Evolutionary conservation across 148 eudicot genomes (phyloP).

Genomic region (Diospyros kaki): DNA sequence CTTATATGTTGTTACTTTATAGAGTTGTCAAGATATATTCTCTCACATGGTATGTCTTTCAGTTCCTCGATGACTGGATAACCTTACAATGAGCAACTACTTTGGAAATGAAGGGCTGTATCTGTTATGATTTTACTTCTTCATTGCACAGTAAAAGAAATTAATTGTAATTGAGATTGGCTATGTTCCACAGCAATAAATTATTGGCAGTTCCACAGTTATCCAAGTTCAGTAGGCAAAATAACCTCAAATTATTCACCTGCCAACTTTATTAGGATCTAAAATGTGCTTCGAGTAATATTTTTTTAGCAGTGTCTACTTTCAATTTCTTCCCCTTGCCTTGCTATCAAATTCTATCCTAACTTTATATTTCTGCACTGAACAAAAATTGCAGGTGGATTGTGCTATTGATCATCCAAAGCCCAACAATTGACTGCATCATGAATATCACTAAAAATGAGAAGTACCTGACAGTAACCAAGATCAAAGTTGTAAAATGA

Average conservation of each 20-base stretch:
- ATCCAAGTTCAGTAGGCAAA: too few species aligned
- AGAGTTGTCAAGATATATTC: neutral
- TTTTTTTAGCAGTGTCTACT: neutral
- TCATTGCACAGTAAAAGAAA: neutral
- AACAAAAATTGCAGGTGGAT: constrained; percentile 4
- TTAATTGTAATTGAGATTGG: neutral
- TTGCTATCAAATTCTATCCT: neutral
- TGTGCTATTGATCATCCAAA: neutral
- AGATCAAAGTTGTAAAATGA: constrained; percentile 99
- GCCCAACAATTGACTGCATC: neutral
- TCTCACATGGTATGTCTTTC: neutral
- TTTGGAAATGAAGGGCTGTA: neutral
- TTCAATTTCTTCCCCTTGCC: neutral
- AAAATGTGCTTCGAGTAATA: neutral
- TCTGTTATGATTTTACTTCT: neutral
- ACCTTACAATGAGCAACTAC: neutral
- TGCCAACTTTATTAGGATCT: constrained; percentile 3
- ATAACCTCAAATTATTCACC: neutral
- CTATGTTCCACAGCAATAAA: neutral
- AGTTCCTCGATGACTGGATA: neutral
- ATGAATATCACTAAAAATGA: neutral
- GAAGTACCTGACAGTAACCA: constrained; percentile 95
- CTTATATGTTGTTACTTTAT: neutral
- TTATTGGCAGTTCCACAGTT: too few species aligned
- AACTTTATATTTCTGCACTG: neutral